Base-by-base conservation (phyloP, 2,329 filamentous ascomycete species). In the Diplocarpon rosae region DNA sequence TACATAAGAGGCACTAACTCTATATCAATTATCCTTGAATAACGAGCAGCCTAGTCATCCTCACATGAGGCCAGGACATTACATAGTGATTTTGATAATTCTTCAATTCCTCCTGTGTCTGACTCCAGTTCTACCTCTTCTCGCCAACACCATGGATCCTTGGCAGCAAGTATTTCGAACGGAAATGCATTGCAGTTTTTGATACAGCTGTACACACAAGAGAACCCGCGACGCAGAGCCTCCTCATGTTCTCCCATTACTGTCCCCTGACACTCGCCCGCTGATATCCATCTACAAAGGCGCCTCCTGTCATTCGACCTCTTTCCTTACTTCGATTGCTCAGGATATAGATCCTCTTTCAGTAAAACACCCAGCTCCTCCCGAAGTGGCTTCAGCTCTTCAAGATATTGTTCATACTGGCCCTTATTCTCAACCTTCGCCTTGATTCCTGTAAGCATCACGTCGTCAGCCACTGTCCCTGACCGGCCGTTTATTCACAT, bases 371-470 rank as follows among this genome's bases (percentile, higher is more conserved):
- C 90, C 53, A 96, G 80, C 73, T 96, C 90, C 75, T 94, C 86
- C 62, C 89, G 83, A 62, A 96, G 75, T 54, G 83, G 75, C 75
- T 94, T 87, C 58, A 98, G 86, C 73, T 95, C 86, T 63, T 85
- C 76, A 51, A 98, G 80, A 71, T 94, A 95, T 73, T 95, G 83
- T 64, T 95, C 78, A 73, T 98, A 98, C 74, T 98, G 92, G 63
- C 79, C 78, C 70, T 87, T 83, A 80, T 94, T 98, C 79, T 98
- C 92, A 59, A 96, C 92, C 80, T 98, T 98, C 70, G 88, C 86
- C 75, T 95, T 95, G 78, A 98, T 84, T 63, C 90, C 89, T 95
- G 61, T 62, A 49, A 38, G n/a, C 14, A 28, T 33, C 29, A 28
- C 31, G 31, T 34, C 24, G 40, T 57, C 37, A 58, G 54, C 42